A percentile compares a stretch with the other conserved stretches of the same genome.
Conservation (phyloP, 2,329 filamentous ascomycete species). For the Stemphylium lycopersici region DNA sequence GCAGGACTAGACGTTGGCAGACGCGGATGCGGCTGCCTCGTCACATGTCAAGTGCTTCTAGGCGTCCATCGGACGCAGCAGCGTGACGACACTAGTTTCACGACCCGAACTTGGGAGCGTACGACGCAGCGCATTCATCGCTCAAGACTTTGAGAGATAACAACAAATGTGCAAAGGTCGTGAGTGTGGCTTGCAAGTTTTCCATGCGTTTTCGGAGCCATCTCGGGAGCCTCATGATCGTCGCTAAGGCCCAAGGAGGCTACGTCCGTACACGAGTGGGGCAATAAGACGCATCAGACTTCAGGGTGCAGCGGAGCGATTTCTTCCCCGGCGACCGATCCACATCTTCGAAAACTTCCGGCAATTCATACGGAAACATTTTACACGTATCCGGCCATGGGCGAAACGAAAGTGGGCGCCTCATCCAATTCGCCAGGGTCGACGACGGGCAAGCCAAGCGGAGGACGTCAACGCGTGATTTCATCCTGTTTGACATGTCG, state of each 20-base stretch:
- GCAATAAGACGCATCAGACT: conserved; percentile 6
- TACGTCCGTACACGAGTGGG: conserved; percentile 12
- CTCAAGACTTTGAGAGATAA: too few relatives aligned
- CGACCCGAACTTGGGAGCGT: too few relatives aligned
- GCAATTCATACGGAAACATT: conserved; percentile 12
- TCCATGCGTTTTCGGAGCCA: background rate
- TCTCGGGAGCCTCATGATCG: conserved; percentile 2
- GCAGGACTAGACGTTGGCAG: too few relatives aligned
- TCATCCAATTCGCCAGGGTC: conserved; percentile 34
- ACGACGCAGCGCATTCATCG: too few relatives aligned
- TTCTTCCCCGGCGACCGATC: conserved; percentile 20
- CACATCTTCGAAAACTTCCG: conserved; percentile 19
- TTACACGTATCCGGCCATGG: conserved; percentile 25
- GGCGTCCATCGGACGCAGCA: too few relatives aligned
- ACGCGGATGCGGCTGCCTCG: too few relatives aligned
- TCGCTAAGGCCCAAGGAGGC: conserved; percentile 9
- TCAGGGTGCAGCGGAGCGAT: conserved; percentile 11
- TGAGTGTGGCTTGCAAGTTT: background rate
- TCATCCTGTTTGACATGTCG: conserved; percentile 49
- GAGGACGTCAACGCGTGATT: conserved; percentile 46
- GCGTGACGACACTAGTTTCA: too few relatives aligned
- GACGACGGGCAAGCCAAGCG: conserved; percentile 28
- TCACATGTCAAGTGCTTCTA: too few relatives aligned
- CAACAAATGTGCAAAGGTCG: too few relatives aligned
- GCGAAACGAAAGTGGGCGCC: conserved; percentile 28